Conservation (phyloP, 768 basidiomycete genomes). For the Pulveroboletus sp. region DNA sequence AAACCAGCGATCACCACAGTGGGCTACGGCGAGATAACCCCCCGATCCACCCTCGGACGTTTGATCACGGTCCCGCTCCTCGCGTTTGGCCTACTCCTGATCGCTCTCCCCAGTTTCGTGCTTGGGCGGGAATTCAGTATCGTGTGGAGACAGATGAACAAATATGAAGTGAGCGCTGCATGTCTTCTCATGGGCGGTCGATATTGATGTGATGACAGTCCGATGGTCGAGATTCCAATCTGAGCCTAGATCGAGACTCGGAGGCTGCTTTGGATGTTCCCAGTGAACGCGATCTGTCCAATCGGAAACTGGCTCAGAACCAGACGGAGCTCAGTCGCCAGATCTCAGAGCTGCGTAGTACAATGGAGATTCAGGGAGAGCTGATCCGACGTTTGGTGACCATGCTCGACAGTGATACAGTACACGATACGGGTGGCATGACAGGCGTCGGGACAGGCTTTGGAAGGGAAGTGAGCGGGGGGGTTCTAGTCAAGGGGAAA, state of each 20-base stretch:
- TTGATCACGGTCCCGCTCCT: slow-evolving; percentile 83
- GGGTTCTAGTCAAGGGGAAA: slow-evolving; percentile 12
- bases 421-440: not conserved
- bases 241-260: slow-evolving; percentile 1
- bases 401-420: slow-evolving; percentile 11
- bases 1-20: slow-evolving; percentile 79
- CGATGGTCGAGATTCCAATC: not conserved
- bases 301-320: slow-evolving; percentile 60
- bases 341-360: slow-evolving; percentile 51
- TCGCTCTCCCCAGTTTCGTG: slow-evolving; percentile 89
- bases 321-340: slow-evolving; percentile 64
- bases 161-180: slow-evolving; percentile 37
- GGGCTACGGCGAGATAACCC: slow-evolving; percentile 90
- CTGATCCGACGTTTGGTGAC: slow-evolving; percentile 37
- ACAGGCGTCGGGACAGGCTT: not conserved
- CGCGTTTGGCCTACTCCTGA: slow-evolving; percentile 81
- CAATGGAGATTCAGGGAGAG: slow-evolving; percentile 57
- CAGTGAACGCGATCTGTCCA: slow-evolving; percentile 43
- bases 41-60: slow-evolving; percentile 82
- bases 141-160: slow-evolving; percentile 82
- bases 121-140: slow-evolving; percentile 87
- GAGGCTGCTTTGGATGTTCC: slow-evolving; percentile 5
- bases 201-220: too few species aligned
- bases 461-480: not conserved
- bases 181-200: too few species aligned